phyloP scores from a whole-genome alignment of 441 rosid species.

The Gossypium trilobum region DNA sequence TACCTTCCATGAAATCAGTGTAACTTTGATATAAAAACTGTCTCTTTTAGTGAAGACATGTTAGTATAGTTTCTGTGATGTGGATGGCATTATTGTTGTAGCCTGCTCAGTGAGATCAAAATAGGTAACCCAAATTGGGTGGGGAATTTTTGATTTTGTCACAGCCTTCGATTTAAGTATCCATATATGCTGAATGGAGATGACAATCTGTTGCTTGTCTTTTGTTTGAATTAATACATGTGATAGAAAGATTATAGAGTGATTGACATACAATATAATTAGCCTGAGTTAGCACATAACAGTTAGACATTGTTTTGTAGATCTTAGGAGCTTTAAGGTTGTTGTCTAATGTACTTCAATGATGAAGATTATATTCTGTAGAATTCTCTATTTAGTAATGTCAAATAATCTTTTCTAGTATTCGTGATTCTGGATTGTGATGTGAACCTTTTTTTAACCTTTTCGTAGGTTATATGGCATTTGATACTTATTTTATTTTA shows the following conservation, averaged over 20 bases:
- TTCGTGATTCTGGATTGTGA: background rate
- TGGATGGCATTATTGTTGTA: background rate
- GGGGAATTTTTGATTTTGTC: background rate
- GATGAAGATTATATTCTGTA: background rate
- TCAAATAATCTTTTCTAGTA: background rate
- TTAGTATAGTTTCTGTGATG: background rate
- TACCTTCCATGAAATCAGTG: background rate
- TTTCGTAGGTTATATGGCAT: background rate
- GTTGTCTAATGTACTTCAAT: background rate
- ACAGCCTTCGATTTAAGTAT: background rate
- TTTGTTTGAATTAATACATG: background rate
- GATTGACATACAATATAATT: background rate
- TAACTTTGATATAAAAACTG: background rate
- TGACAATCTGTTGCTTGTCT: background rate
- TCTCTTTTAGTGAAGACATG: background rate
- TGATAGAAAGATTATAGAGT: background rate
- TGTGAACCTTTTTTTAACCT: background rate
- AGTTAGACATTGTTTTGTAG: background rate
- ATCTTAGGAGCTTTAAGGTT: background rate
- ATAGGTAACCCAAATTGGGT: background rate
- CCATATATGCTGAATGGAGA: background rate
- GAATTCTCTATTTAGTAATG: background rate
- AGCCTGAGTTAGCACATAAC: background rate
- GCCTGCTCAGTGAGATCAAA: background rate
- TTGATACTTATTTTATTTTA: background rate